These are phyloP conservation scores for Diaporthe vaccinii DNA, from an alignment of 2,329 filamentous ascomycete genomes.

Conservation along the genomic window DNA sequence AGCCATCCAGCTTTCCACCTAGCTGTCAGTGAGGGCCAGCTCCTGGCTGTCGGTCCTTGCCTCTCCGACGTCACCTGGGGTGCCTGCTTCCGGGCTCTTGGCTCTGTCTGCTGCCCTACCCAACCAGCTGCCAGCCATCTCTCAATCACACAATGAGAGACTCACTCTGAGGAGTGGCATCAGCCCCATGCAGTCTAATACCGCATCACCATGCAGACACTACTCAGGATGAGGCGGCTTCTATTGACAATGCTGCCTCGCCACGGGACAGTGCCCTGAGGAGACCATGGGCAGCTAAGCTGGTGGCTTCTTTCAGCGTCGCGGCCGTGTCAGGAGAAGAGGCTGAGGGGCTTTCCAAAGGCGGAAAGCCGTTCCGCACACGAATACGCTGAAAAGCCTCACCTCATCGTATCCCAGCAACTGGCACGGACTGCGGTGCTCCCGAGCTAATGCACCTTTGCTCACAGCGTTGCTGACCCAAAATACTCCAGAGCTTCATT, in stretches of 20 bases:
- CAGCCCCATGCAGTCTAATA: not conserved
- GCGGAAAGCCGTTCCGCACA: not conserved
- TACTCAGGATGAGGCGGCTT: not conserved
- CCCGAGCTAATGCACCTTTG: slow-evolving; percentile 35
- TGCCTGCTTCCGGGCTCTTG: not conserved
- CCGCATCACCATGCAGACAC: too few relatives aligned
- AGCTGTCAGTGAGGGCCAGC: slow-evolving; percentile 56
- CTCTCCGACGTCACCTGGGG: not conserved
- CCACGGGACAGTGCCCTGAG: not conserved
- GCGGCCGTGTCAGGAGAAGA: too few relatives aligned
- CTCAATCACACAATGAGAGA: not conserved
- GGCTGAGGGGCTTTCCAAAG: not conserved
- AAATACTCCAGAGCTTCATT: not conserved
- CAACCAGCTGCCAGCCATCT: not conserved
- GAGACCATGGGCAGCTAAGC: not conserved
- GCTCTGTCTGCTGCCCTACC: not conserved
- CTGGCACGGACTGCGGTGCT: slow-evolving; percentile 40
- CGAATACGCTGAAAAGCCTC: not conserved
- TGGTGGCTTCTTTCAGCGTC: not conserved
- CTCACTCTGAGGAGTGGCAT: not conserved
- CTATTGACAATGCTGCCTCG: not conserved
- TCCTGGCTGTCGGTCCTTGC: slow-evolving; percentile 42
- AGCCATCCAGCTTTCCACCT: slow-evolving; percentile 84
- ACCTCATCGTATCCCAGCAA: not conserved
- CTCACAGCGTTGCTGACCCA: not conserved